Evolutionary conservation across 1,284 basidiomycete species (phyloP).

Genomic region (Salmacisia buchloeana): DNA sequence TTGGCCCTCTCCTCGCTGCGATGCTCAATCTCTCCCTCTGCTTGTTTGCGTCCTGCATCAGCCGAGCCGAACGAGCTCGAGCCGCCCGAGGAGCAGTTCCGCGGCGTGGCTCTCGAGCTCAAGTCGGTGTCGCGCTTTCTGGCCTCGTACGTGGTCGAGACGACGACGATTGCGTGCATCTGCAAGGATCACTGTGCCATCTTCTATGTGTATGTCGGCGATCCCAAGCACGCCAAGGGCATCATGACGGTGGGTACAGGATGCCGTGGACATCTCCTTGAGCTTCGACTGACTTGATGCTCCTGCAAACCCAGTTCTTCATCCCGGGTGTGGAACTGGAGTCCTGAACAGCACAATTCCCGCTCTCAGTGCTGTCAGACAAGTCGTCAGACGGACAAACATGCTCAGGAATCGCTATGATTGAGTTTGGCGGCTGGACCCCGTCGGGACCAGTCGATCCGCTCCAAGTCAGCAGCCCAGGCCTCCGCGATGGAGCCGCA

Average conservation of each 20-base stretch:
- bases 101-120: conserved; percentile 43
- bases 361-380: too few relatives aligned
- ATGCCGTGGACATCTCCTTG: background rate
- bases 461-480: background rate
- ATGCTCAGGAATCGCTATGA: too few relatives aligned
- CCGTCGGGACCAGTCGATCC: background rate
- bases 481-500: background rate
- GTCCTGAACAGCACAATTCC: background rate
- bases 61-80: background rate
- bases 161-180: conserved; percentile 46
- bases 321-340: conserved; percentile 1
- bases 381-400: too few relatives aligned
- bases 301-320: background rate
- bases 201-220: conserved; percentile 50
- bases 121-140: conserved; percentile 45
- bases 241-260: conserved; percentile 27
- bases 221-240: conserved; percentile 30
- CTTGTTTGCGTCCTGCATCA: background rate
- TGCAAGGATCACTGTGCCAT: conserved; percentile 48
- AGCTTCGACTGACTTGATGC: background rate
- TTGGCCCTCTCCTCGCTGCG: background rate
- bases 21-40: background rate
- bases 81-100: conserved; percentile 17
- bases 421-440: too few relatives aligned
- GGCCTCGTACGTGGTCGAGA: conserved; percentile 39